Evolutionary conservation across 2,329 filamentous ascomycete species (phyloP), one percentile per base, ranked within the genome.

Genomic region (Clathrospora elynae): DNA sequence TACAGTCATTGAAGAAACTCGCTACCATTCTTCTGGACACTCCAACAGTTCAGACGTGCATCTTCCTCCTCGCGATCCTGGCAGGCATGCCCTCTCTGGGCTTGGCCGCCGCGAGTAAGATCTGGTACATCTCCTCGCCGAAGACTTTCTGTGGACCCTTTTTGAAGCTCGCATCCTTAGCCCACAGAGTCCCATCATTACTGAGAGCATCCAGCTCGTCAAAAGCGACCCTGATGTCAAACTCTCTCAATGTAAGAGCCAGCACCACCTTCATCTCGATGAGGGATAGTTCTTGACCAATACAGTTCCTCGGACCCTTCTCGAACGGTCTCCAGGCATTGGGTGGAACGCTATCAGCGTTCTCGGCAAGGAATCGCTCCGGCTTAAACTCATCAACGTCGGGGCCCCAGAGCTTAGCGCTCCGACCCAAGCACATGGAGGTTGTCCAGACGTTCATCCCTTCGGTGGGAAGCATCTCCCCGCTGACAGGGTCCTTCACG

Each of bases 301-400:
- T 49, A 23, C 60, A 61, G 25, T 54, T 52, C 3, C 53, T 35
- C 1, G 66, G 62, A 0, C 73, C 73, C 4, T 60, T 46, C 24
- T 74, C 70, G 40, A 76, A 76, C 0, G 71, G 62, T 6, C 67
- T 55, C 49, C 52, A 73, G 6, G 61, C 66, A 1, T 53, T 35
- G 3, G 42, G 23, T 11, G 36, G 48, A 2, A 53, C 19, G 42
- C 36, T 43, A n/a, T 53, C 41, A 1, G 16, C 42, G 7, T 59
- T 44, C 7, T 45, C 49, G 0, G 49, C 42, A 6, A 62, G 43
- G 18, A 49, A 62, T 6, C 65, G 52, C 17, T 66, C 62, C 9
- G 65, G 53, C 6, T 59, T 30, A 34, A 66, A 67, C 0, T 43
- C 36, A 3, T 55, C 38, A 3, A 53, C 37, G 0, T 61, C 49